Percentiles rank a stretch among this genome's conserved stretches.
phyloP scores from a whole-genome alignment of 164 flowering plant species.

The Magnolia kwangsiensis region DNA sequence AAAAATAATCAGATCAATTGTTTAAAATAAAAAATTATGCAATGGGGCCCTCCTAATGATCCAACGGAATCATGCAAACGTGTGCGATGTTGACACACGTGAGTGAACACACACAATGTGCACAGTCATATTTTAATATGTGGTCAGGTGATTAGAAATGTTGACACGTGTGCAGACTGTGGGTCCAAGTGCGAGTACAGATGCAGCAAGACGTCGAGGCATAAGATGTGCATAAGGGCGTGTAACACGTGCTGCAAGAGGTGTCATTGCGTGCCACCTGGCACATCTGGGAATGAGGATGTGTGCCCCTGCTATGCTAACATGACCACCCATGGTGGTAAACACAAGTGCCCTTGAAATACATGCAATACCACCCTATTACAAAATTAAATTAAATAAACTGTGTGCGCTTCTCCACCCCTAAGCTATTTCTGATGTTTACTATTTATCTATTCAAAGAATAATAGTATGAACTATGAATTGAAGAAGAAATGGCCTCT shows the following conservation, averaged over 20 bases:
- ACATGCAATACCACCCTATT: not conserved
- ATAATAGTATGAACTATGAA: not conserved
- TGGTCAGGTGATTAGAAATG: not conserved
- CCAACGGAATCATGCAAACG: not conserved
- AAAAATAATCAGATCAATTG: not conserved
- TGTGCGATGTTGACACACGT: not conserved
- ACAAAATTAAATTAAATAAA: not conserved
- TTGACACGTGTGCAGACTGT: conserved; percentile 36
- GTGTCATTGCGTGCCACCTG: conserved; percentile 69
- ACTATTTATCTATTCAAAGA: not conserved
- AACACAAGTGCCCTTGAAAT: conserved; percentile 44
- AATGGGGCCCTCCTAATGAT: not conserved
- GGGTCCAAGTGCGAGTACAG: conserved; percentile 30
- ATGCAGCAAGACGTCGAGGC: conserved; percentile 55
- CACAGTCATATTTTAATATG: too few species aligned
- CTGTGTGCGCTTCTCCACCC: not conserved
- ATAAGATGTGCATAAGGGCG: conserved; percentile 50
- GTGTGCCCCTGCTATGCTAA: conserved; percentile 58
- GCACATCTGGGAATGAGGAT: conserved; percentile 45
- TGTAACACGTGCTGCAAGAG: conserved; percentile 56
- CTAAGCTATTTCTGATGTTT: not conserved
- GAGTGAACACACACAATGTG: not conserved
- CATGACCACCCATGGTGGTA: conserved; percentile 48
- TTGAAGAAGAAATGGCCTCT: not conserved
- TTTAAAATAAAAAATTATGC: not conserved